Evolutionary conservation across 441 rosid genomes (phyloP).

Genomic region (Populus hybrid): DNA sequence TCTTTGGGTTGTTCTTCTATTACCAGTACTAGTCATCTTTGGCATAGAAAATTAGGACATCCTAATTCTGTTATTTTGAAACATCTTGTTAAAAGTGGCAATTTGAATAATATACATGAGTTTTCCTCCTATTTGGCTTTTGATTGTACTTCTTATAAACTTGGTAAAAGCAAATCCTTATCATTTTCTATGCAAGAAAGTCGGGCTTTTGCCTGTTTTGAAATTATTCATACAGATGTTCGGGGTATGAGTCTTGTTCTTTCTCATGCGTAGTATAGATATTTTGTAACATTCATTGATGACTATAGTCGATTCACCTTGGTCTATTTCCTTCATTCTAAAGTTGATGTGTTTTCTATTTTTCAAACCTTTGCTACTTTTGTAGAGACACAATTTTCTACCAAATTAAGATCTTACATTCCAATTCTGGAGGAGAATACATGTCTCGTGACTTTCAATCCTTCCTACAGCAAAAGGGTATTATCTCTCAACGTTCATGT

Average conservation of each 20-base stretch:
- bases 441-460: not conserved
- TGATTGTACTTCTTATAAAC: not conserved
- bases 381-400: too few relatives aligned
- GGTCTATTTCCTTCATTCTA: too few relatives aligned
- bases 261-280: constrained; percentile 5
- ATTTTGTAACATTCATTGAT: not conserved
- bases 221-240: constrained; percentile 9
- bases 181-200: not conserved
- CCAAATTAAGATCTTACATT: too few relatives aligned
- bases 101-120: not conserved
- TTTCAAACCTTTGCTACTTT: too few relatives aligned
- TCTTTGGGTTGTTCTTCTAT: not conserved
- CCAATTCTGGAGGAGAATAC: too few relatives aligned
- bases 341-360: too few relatives aligned
- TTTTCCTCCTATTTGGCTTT: not conserved
- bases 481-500: not conserved
- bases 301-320: too few relatives aligned
- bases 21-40: not conserved
- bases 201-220: not conserved
- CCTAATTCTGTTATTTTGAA: not conserved
- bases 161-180: too few relatives aligned
- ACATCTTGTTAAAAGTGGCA: not conserved
- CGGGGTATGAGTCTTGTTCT: not conserved
- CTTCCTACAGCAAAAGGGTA: not conserved
- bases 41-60: not conserved